A percentile compares a stretch with the other conserved stretches of the same genome.
phyloP scores from a whole-genome alignment of 495 filamentous ascomycete species.

The Penicillium bovifimosum region DNA sequence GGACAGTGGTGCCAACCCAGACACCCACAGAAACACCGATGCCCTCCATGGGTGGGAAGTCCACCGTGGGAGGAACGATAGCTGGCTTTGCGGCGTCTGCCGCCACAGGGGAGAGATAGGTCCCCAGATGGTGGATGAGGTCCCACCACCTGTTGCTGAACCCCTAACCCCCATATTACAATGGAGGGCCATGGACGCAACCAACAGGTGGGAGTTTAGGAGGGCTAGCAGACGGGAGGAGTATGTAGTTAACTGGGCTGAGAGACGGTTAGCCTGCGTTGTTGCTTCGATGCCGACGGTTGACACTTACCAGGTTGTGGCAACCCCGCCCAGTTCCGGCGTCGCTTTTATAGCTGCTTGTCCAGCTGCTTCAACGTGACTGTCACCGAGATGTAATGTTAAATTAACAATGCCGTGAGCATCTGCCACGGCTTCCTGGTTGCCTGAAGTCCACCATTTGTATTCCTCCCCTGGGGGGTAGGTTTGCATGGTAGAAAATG shows the following conservation, averaged over 20 bases:
- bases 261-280: not conserved
- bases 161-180: not conserved
- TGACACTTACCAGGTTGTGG: not conserved
- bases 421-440: too few species aligned
- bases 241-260: not conserved
- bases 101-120: not conserved
- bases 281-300: not conserved
- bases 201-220: not conserved
- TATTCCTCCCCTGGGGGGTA: too few species aligned
- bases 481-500: too few species aligned
- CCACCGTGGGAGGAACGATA: not conserved
- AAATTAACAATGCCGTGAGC: too few species aligned
- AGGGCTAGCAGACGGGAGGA: not conserved
- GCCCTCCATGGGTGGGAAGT: not conserved
- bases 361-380: too few species aligned
- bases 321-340: constrained; percentile 1
- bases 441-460: too few species aligned
- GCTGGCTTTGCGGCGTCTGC: not conserved
- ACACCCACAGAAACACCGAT: not conserved
- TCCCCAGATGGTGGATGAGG: not conserved
- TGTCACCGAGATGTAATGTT: too few species aligned
- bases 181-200: not conserved
- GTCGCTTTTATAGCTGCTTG: too few species aligned
- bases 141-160: not conserved
- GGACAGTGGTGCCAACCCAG: not conserved